Percentiles rank a stretch among this genome's conserved stretches.
Evolutionary conservation across 23 red algal genomes (phyloP).

Genomic region (Porphyridium purpureum): DNA sequence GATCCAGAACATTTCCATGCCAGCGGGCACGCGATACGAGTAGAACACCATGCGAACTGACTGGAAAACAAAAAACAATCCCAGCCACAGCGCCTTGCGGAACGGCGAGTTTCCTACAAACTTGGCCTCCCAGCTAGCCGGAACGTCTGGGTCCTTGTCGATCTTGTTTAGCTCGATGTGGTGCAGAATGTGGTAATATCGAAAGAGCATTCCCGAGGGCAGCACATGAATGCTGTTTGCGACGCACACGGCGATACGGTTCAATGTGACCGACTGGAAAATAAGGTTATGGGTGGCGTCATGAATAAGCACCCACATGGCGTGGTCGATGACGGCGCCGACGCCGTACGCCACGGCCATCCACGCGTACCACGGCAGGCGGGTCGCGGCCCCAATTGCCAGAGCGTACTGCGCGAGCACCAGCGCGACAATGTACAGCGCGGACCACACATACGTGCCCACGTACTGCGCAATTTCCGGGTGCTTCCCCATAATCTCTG

Average conservation of each 20-base stretch:
- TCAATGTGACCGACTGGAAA: constrained; percentile 29
- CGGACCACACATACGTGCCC: constrained; percentile 38
- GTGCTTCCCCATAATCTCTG: constrained; percentile 57
- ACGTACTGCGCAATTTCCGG: constrained; percentile 70
- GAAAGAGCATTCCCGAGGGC: constrained; percentile 89
- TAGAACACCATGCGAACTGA: constrained; percentile 48
- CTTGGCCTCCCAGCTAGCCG: constrained; percentile 75
- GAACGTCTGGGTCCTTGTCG: constrained; percentile 79
- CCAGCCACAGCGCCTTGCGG: constrained; percentile 86
- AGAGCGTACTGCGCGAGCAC: constrained; percentile 44
- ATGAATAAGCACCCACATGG: constrained; percentile 94
- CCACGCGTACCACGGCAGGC: constrained; percentile 13
- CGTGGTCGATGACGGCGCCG: constrained; percentile 85
- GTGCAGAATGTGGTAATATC: constrained; percentile 98
- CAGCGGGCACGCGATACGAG: constrained; percentile 48
- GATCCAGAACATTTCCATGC: constrained; percentile 48
- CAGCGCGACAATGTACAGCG: constrained; percentile 38
- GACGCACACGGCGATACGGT: constrained; percentile 56
- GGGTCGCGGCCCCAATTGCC: constrained; percentile 12
- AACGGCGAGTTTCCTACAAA: constrained; percentile 74
- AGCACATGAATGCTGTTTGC: constrained; percentile 83
- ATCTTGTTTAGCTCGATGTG: constrained; percentile 93
- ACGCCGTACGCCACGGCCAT: constrained; percentile 47
- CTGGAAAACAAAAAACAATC: constrained; percentile 73
- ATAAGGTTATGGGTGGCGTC: constrained; percentile 97